A percentile compares a stretch with the other conserved stretches of the same genome.
Conservation (phyloP, 1,139 yeast genomes). For the Wickerhamiella pararugosa region DNA sequence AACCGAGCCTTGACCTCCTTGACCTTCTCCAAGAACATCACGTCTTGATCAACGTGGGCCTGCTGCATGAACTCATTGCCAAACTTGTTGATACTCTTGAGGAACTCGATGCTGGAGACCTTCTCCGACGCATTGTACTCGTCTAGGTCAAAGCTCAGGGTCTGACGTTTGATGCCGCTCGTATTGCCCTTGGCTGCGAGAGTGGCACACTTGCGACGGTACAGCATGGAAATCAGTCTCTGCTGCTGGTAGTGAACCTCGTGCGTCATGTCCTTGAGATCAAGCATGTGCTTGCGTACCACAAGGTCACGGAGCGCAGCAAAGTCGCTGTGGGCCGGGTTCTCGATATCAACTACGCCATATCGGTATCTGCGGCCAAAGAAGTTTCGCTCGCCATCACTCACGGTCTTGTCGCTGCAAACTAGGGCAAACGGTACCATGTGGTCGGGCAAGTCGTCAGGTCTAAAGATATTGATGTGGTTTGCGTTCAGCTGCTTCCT, state of each 20-base stretch:
- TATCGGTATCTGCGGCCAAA: conserved; percentile 57
- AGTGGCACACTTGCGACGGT: conserved; percentile 44
- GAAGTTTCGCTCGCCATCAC: conserved; percentile 28
- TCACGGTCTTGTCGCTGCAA: conserved; percentile 24
- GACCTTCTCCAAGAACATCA: conserved; percentile 11
- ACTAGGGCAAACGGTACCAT: conserved; percentile 44
- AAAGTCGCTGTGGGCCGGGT: conserved; percentile 53
- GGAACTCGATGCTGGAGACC: neutral
- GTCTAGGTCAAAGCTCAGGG: conserved; percentile 12
- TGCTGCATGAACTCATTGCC: conserved; percentile 21
- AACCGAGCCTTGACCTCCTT: conserved; percentile 24
- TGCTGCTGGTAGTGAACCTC: conserved; percentile 62
- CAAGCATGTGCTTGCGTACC: conserved; percentile 55
- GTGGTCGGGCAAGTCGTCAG: conserved; percentile 23
- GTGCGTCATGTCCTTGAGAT: conserved; percentile 63
- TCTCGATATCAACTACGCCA: conserved; percentile 64
- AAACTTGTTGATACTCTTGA: conserved; percentile 11
- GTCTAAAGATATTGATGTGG: conserved; percentile 42
- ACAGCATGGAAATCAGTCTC: conserved; percentile 33
- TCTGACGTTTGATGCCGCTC: conserved; percentile 28
- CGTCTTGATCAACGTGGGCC: conserved; percentile 9
- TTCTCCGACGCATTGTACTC: conserved; percentile 1
- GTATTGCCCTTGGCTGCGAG: conserved; percentile 32
- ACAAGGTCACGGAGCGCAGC: conserved; percentile 39
- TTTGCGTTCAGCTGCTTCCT: conserved; percentile 32